Evolutionary conservation across 768 basidiomycete species (phyloP).

Genomic region (Neoboletus brunneissimus): DNA sequence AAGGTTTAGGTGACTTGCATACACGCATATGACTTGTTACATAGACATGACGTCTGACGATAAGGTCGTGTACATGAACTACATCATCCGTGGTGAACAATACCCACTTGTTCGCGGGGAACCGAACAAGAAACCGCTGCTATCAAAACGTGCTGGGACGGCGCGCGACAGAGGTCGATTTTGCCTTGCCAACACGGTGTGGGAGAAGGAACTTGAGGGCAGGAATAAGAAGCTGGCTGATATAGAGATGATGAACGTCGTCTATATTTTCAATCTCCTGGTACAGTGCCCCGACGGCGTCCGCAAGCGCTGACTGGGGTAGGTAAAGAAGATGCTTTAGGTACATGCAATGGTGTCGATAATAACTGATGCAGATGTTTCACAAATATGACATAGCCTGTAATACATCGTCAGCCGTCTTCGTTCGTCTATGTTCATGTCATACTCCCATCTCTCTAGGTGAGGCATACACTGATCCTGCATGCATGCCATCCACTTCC

Average conservation of each 20-base stretch:
- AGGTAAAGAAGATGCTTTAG: too few species aligned
- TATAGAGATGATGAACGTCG: slow-evolving; percentile 94
- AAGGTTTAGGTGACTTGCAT: too few species aligned
- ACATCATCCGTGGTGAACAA: slow-evolving; percentile 6
- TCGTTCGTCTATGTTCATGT: not conserved
- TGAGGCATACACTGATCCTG: not conserved
- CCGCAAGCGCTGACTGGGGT: too few species aligned
- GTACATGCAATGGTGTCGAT: too few species aligned
- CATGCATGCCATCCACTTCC: not conserved
- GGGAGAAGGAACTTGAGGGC: slow-evolving; percentile 97
- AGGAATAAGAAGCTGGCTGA: slow-evolving; percentile 91
- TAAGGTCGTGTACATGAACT: slow-evolving; percentile 11
- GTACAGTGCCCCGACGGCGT: slow-evolving; percentile 95
- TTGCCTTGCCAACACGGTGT: slow-evolving; percentile 76
- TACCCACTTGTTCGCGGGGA: not conserved
- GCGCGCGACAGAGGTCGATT: slow-evolving; percentile 76
- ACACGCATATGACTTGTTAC: too few species aligned
- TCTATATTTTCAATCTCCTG: slow-evolving; percentile 94
- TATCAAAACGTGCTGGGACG: slow-evolving; percentile 71
- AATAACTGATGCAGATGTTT: too few species aligned
- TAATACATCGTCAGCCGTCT: slow-evolving; percentile 9
- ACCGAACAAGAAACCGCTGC: not conserved
- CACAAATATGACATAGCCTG: too few species aligned
- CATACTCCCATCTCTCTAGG: not conserved
- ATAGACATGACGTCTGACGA: slow-evolving; percentile 6